Evolutionary conservation across 2,329 filamentous ascomycete species (phyloP).

Genomic region (Colletotrichum magnum): DNA sequence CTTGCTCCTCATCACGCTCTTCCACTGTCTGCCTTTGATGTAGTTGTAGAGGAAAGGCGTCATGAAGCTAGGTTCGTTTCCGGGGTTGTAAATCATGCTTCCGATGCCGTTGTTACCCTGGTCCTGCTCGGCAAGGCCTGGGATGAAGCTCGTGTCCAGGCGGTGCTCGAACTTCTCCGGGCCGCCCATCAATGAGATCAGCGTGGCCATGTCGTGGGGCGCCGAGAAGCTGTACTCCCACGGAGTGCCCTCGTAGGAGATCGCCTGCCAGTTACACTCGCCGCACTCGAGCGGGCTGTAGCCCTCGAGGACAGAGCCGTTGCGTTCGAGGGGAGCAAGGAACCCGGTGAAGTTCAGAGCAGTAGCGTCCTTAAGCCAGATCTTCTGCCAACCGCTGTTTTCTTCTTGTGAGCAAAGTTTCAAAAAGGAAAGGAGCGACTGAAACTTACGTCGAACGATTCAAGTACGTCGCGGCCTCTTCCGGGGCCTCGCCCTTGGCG

Average conservation of each 20-base stretch:
- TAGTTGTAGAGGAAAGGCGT: slow-evolving; percentile 72
- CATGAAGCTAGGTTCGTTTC: slow-evolving; percentile 70
- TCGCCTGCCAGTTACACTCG: slow-evolving; percentile 68
- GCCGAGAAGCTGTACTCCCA: slow-evolving; percentile 70
- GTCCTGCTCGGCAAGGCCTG: slow-evolving; percentile 62
- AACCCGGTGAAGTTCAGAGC: slow-evolving; percentile 67
- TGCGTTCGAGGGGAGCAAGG: slow-evolving; percentile 65
- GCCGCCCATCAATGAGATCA: slow-evolving; percentile 68
- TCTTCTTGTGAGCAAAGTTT: background rate
- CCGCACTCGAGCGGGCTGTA: slow-evolving; percentile 67
- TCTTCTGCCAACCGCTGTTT: slow-evolving; percentile 68
- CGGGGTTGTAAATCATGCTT: slow-evolving; percentile 65
- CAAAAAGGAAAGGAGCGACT: rapidly evolving
- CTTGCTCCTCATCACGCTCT: slow-evolving; percentile 64
- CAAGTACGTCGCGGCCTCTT: slow-evolving; percentile 65
- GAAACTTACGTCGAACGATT: slow-evolving; percentile 57
- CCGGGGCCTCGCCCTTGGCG: slow-evolving; percentile 64
- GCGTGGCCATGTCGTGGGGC: slow-evolving; percentile 69
- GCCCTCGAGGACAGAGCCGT: slow-evolving; percentile 56
- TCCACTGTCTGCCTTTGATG: slow-evolving; percentile 61
- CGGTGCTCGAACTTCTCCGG: slow-evolving; percentile 63
- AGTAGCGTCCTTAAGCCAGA: slow-evolving; percentile 67
- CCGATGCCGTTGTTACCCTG: slow-evolving; percentile 59
- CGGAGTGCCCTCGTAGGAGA: slow-evolving; percentile 64
- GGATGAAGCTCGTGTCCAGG: slow-evolving; percentile 54